Percentiles rank a stretch among this genome's conserved stretches.
Evolutionary conservation across 345 rosid species (phyloP).

Genomic region (Eucalyptus melliodora): DNA sequence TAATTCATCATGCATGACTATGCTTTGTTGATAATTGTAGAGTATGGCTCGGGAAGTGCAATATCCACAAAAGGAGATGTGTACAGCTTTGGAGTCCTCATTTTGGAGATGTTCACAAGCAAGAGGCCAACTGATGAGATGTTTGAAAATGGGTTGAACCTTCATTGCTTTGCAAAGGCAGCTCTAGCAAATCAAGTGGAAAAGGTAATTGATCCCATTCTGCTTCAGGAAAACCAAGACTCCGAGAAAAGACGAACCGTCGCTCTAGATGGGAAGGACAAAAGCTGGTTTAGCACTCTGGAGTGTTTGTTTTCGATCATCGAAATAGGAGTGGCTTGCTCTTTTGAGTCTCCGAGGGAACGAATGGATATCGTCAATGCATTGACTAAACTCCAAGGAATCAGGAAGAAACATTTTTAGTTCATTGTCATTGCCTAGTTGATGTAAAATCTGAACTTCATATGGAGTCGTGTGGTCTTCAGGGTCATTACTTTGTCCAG

Average conservation of each 20-base stretch:
- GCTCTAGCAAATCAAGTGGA: background rate
- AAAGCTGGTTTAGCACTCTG: background rate
- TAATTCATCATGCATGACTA: background rate
- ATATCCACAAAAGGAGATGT: background rate
- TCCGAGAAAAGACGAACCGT: accelerated
- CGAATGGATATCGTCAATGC: background rate
- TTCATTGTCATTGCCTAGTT: background rate
- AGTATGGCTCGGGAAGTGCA: background rate
- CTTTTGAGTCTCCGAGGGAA: background rate
- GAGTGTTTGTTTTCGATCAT: background rate
- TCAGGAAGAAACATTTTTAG: background rate
- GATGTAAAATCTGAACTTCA: background rate
- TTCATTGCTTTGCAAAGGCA: background rate
- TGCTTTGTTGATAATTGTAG: accelerated
- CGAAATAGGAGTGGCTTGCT: background rate
- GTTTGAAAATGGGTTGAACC: background rate
- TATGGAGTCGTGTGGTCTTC: background rate
- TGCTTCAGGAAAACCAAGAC: background rate
- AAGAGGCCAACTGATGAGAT: background rate
- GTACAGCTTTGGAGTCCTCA: background rate
- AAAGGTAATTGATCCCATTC: background rate
- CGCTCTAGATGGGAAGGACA: background rate
- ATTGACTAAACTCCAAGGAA: background rate
- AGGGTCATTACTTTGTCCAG: accelerated
- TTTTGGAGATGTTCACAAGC: background rate